Evolutionary conservation across 441 rosid species (phyloP).

Genomic region (Metrosideros polymorpha): DNA sequence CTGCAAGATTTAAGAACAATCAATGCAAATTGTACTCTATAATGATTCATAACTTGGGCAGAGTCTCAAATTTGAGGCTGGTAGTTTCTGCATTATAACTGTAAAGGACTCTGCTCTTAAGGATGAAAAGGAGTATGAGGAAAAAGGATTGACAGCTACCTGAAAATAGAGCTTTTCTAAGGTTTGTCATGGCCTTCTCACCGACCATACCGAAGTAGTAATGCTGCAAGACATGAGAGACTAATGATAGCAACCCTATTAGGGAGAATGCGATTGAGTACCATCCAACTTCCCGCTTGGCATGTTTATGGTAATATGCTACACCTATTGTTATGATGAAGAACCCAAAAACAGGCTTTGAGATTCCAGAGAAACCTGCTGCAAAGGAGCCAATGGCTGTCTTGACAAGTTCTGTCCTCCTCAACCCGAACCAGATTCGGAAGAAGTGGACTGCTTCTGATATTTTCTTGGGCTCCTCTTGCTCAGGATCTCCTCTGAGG

Average conservation of each 20-base stretch:
- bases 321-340: slow-evolving; percentile 55
- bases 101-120: not conserved
- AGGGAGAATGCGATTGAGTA: slow-evolving; percentile 37
- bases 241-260: slow-evolving; percentile 44
- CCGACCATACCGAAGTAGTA: slow-evolving; percentile 60
- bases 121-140: no score
- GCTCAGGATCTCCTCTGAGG: slow-evolving; percentile 3
- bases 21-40: not conserved
- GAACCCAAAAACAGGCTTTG: slow-evolving; percentile 62
- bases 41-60: not conserved
- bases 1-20: slow-evolving; percentile 14
- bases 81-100: not conserved
- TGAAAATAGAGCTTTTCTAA: slow-evolving; percentile 45
- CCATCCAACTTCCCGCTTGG: slow-evolving; percentile 28
- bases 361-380: slow-evolving; percentile 63
- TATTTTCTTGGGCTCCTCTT: slow-evolving; percentile 9
- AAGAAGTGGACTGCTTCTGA: slow-evolving; percentile 24
- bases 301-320: slow-evolving; percentile 30
- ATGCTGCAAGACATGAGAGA: slow-evolving; percentile 57
- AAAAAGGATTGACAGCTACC: slow-evolving; percentile 14
- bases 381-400: slow-evolving; percentile 40
- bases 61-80: not conserved
- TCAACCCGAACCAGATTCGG: slow-evolving; percentile 53
- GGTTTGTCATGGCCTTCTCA: slow-evolving; percentile 59
- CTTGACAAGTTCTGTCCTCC: slow-evolving; percentile 28